Evolutionary conservation across 1,284 basidiomycete genomes (phyloP).

Genomic region (Ceratobasidium sp.): DNA sequence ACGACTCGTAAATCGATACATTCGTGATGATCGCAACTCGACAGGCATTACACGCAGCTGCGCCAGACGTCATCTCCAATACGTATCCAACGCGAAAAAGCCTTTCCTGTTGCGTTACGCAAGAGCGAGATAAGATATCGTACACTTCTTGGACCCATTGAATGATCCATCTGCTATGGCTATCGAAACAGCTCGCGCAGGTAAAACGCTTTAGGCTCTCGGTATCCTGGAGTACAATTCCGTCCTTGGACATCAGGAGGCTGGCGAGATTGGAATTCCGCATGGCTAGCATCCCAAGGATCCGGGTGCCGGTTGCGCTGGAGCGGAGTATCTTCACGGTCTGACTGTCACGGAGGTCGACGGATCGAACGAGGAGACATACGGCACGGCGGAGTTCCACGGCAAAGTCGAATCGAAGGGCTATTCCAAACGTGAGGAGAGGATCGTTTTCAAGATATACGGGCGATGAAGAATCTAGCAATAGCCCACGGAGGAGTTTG

Average conservation of each 20-base stretch:
- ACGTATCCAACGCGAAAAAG: slow-evolving; percentile 20
- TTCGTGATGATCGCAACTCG: not conserved
- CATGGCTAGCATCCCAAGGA: slow-evolving; percentile 16
- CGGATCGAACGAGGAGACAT: not conserved
- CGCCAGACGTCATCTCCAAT: not conserved
- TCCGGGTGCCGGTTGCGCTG: not conserved
- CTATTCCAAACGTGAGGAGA: slow-evolving; percentile 1
- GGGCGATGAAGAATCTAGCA: not conserved
- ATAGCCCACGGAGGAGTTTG: not conserved
- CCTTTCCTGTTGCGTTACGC: slow-evolving; percentile 7
- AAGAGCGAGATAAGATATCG: not conserved
- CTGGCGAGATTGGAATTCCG: slow-evolving; percentile 16
- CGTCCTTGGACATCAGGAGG: not conserved
- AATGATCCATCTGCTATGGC: slow-evolving; percentile 2
- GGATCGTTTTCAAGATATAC: slow-evolving; percentile 18
- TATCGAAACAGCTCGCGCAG: slow-evolving; percentile 2
- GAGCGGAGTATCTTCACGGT: not conserved
- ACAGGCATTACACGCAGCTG: not conserved
- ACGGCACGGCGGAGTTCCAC: not conserved
- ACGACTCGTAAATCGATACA: not conserved
- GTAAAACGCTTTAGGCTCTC: not conserved
- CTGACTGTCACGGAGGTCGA: slow-evolving; percentile 6
- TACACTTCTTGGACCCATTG: slow-evolving; percentile 9
- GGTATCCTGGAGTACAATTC: not conserved
- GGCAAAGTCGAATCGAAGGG: not conserved